Conservation (phyloP, 805 yeast genomes). For the Candida alai region DNA sequence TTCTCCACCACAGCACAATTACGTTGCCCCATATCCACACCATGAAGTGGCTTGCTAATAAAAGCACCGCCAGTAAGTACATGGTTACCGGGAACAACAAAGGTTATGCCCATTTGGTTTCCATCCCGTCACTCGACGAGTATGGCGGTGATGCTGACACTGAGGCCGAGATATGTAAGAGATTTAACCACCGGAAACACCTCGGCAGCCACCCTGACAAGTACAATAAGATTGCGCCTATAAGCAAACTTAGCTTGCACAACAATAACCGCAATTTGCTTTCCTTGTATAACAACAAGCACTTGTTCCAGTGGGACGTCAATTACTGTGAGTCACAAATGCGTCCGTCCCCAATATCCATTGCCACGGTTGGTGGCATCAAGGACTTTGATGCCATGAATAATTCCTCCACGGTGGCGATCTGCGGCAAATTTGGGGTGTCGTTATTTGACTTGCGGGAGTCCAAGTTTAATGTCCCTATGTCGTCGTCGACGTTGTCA, state of each 20-base stretch:
- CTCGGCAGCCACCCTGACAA: conserved; percentile 30
- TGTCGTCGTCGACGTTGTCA: conserved; percentile 10
- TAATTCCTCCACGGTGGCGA: conserved; percentile 51
- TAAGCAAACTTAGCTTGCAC: conserved; percentile 23
- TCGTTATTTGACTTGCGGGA: conserved; percentile 69
- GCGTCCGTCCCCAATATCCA: conserved; percentile 49
- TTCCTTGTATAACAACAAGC: conserved; percentile 63
- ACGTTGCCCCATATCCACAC: conserved; percentile 52
- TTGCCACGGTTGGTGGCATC: conserved; percentile 49
- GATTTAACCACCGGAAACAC: conserved; percentile 77
- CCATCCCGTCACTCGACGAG: conserved; percentile 48
- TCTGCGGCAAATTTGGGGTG: conserved; percentile 71
- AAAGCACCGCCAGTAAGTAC: conserved; percentile 27
- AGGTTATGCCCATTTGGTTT: conserved; percentile 70
- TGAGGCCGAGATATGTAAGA: conserved; percentile 69
- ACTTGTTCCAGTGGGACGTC: conserved; percentile 75
- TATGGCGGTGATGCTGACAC: conserved; percentile 1
- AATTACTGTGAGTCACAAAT: conserved; percentile 44
- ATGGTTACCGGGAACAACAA: conserved; percentile 72
- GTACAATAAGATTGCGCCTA: conserved; percentile 21
- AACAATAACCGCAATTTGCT: conserved; percentile 46
- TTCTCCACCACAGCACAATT: conserved; percentile 59
- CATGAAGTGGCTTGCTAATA: conserved; percentile 46
- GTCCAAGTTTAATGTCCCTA: conserved; percentile 35
- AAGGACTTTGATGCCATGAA: conserved; percentile 46